Conservation (phyloP, 2,329 filamentous ascomycete genomes). For the Xylaria sp. region DNA sequence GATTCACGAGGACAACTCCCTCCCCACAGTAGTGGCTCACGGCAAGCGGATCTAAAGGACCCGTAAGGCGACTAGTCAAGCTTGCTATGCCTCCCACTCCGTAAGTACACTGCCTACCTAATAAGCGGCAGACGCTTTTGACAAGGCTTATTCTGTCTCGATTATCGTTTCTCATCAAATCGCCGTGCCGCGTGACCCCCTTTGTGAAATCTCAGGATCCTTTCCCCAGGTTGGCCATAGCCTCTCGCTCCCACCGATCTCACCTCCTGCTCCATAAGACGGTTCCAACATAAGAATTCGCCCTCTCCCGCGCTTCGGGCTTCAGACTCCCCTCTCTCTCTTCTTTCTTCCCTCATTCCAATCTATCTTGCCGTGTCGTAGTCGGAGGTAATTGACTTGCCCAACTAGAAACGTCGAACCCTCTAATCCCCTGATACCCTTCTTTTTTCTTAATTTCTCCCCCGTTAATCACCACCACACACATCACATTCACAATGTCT, state of each 20-base stretch:
- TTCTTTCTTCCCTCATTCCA: conserved; percentile 12
- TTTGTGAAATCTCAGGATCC: conserved; percentile 20
- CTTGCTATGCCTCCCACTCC: not conserved
- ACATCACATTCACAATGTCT: conserved; percentile 28
- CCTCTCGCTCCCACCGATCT: conserved; percentile 17
- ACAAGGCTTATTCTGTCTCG: conserved; percentile 8
- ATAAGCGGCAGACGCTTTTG: not conserved
- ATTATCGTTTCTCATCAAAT: conserved; percentile 24
- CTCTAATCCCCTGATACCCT: conserved; percentile 1
- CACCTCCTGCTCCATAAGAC: conserved; percentile 3
- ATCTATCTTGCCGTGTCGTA: conserved; percentile 6
- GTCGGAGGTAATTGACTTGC: not conserved
- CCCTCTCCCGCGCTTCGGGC: not conserved
- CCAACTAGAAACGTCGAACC: not conserved
- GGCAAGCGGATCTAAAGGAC: not conserved
- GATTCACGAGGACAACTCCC: not conserved
- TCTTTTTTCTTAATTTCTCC: not conserved
- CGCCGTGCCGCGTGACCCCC: conserved; percentile 17
- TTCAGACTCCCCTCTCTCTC: not conserved
- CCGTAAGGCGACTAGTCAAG: not conserved
- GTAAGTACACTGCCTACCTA: not conserved
- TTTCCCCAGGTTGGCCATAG: conserved; percentile 13
- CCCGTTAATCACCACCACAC: not conserved
- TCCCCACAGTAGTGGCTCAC: conserved; percentile 1
- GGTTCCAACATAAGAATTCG: conserved; percentile 10